phyloP scores from a whole-genome alignment of 108 stramenopile genomes.

The Fragilaria crotonensis region DNA sequence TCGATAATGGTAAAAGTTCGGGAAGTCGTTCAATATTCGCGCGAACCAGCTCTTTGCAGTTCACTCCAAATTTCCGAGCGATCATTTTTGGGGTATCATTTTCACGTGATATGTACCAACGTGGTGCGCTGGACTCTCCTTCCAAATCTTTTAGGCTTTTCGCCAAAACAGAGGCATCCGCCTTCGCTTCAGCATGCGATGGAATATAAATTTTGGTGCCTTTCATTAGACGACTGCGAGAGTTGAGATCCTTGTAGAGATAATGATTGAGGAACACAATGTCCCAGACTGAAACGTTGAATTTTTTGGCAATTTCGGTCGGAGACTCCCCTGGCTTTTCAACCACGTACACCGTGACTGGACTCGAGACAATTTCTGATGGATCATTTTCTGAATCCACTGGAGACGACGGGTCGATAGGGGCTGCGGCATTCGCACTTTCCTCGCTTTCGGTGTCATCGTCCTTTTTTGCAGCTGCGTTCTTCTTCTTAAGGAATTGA shows the following conservation, averaged over 20 bases:
- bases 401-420: not conserved
- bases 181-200: conserved; percentile 1
- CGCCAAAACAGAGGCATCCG: not conserved
- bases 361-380: conserved; percentile 39
- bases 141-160: not conserved
- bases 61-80: conserved; percentile 54
- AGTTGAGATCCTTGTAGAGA: conserved; percentile 35
- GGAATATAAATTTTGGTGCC: conserved; percentile 68
- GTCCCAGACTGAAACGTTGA: conserved; percentile 69
- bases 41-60: conserved; percentile 47
- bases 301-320: conserved; percentile 48
- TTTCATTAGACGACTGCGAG: conserved; percentile 44
- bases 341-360: conserved; percentile 36
- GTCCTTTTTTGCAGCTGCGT: conserved; percentile 12
- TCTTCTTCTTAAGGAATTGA: not conserved
- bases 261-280: conserved; percentile 70
- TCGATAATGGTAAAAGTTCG: conserved; percentile 44
- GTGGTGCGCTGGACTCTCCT: conserved; percentile 21
- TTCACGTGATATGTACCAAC: conserved; percentile 76
- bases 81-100: conserved; percentile 79
- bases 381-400: not conserved
- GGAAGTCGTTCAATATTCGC: conserved; percentile 62
- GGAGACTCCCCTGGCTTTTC: conserved; percentile 51
- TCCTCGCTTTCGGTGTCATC: not conserved
- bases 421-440: not conserved